Evolutionary conservation across 352 stramenopile genomes (phyloP).

Genomic region (Phytopythium delawarense): DNA sequence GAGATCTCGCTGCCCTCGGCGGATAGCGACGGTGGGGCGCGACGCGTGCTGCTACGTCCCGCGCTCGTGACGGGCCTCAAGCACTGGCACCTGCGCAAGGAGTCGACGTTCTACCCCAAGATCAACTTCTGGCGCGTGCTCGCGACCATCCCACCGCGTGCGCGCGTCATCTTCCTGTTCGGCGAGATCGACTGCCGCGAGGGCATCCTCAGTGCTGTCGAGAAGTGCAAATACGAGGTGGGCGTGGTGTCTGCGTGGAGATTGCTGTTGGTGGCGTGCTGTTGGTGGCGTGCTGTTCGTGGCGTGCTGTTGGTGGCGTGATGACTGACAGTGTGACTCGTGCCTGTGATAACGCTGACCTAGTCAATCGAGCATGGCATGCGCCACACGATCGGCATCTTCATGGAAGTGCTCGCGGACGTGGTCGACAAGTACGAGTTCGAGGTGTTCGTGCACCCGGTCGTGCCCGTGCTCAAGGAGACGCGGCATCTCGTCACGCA

Average conservation of each 20-base stretch:
- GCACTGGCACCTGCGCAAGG: conserved; percentile 88
- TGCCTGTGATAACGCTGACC: background rate
- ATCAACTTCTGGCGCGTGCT: conserved; percentile 84
- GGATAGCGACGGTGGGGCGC: background rate
- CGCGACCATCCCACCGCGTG: conserved; percentile 37
- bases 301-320: background rate
- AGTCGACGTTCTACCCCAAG: conserved; percentile 91
- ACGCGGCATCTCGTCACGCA: conserved; percentile 75
- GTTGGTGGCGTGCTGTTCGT: too few relatives aligned
- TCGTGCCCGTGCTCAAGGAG: conserved; percentile 88
- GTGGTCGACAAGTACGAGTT: conserved; percentile 60
- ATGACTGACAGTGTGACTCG: background rate
- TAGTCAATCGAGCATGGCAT: conserved; percentile 80
- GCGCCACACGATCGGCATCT: conserved; percentile 69
- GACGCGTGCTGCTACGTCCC: conserved; percentile 33
- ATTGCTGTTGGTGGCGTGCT: background rate
- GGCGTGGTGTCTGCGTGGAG: background rate
- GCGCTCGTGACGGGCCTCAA: conserved; percentile 92
- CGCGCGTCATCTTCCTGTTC: conserved; percentile 89
- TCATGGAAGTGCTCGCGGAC: conserved; percentile 58
- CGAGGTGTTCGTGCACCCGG: conserved; percentile 76
- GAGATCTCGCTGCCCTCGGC: conserved; percentile 22
- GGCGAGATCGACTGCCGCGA: conserved; percentile 96
- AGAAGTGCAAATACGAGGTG: conserved; percentile 87
- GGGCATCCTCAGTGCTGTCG: conserved; percentile 85